A percentile compares a stretch with the other conserved stretches of the same genome.
Conservation (phyloP, 2,329 filamentous ascomycete species). For the Aspergillus pseudotamarii region DNA sequence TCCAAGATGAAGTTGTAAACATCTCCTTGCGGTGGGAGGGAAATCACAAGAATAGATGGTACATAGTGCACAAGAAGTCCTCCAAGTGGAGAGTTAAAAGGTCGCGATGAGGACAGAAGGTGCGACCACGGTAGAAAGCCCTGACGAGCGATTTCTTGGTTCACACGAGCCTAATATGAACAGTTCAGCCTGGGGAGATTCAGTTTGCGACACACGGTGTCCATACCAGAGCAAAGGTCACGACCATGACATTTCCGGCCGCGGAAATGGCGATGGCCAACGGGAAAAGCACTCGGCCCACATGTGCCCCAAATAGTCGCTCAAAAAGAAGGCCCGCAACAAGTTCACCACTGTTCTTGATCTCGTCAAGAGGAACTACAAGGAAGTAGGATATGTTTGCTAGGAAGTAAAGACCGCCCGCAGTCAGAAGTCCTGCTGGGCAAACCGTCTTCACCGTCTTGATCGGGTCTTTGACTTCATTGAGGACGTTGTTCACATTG, state of each 20-base stretch:
- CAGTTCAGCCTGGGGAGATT: not conserved
- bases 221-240: constrained; percentile 63
- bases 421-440: constrained; percentile 61
- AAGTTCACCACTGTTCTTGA: constrained; percentile 67
- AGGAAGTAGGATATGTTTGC: constrained; percentile 67
- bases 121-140: constrained; percentile 68
- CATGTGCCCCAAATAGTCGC: constrained; percentile 60
- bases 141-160: constrained; percentile 72
- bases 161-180: constrained; percentile 61
- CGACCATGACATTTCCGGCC: constrained; percentile 71
- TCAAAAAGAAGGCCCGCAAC: constrained; percentile 71
- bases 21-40: constrained; percentile 64
- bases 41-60: constrained; percentile 68
- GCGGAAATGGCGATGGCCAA: constrained; percentile 69
- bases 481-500: constrained; percentile 71
- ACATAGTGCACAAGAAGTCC: constrained; percentile 71
- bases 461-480: constrained; percentile 70
- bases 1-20: constrained; percentile 75
- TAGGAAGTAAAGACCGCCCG: constrained; percentile 67
- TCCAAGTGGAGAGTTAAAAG: constrained; percentile 68
- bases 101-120: constrained; percentile 64
- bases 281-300: constrained; percentile 63
- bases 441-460: constrained; percentile 66
- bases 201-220: constrained; percentile 24
- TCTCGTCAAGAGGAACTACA: constrained; percentile 68